A percentile compares a stretch with the other conserved stretches of the same genome.
phyloP scores from a whole-genome alignment of 306 rosid species.

The Quercus ilex region DNA sequence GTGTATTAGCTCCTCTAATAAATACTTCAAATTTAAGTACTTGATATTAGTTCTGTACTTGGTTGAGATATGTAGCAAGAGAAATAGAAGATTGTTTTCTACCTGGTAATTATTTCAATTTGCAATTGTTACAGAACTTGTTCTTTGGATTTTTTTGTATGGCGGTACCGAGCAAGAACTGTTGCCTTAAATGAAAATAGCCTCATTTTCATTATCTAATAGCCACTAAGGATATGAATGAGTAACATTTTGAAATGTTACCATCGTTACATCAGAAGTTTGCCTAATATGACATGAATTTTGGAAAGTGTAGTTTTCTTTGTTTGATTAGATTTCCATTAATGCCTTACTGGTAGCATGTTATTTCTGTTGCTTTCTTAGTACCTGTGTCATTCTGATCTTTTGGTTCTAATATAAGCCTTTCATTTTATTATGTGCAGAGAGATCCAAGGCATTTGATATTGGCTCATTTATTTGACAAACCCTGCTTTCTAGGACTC shows the following conservation, averaged over 20 bases:
- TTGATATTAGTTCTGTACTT: neutral
- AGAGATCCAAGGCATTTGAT: conserved; percentile 56
- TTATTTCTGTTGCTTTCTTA: neutral
- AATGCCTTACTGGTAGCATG: neutral
- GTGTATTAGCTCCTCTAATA: neutral
- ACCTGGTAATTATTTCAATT: neutral
- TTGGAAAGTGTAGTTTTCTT: neutral
- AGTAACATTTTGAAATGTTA: neutral
- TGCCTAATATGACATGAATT: neutral
- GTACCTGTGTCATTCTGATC: neutral
- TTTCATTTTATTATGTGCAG: conserved; percentile 35
- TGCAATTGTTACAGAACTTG: neutral
- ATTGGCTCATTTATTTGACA: conserved; percentile 85
- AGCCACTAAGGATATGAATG: neutral
- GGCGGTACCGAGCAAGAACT: neutral
- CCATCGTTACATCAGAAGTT: neutral
- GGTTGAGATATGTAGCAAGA: neutral
- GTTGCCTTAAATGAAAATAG: neutral
- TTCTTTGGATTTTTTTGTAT: neutral
- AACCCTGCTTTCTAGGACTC: conserved; percentile 83
- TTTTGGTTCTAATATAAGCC: neutral
- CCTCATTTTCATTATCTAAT: neutral
- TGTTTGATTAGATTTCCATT: neutral
- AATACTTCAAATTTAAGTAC: conserved; percentile 3
- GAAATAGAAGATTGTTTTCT: neutral